These are phyloP conservation scores for Claviceps citrina DNA, from an alignment of 2,329 filamentous ascomycete genomes.

Conservation along the genomic window DNA sequence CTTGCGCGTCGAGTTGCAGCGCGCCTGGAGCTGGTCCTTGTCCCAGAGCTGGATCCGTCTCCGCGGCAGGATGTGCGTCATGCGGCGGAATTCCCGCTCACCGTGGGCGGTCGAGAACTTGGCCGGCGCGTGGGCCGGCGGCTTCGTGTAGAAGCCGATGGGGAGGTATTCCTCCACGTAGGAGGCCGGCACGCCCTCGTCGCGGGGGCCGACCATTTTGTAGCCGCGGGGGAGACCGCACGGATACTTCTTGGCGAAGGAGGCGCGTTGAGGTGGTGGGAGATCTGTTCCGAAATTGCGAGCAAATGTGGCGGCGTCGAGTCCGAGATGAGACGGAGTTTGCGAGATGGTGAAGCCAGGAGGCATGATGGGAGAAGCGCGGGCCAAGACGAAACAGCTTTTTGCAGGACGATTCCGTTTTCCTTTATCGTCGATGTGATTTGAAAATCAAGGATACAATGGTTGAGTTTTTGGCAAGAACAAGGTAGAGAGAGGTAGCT, in stretches of 20 bases:
- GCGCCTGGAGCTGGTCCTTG: constrained; percentile 22
- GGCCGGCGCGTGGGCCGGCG: constrained; percentile 17
- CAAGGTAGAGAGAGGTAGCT: too few species aligned
- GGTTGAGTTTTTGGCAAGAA: too few species aligned
- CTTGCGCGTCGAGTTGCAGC: constrained; percentile 24
- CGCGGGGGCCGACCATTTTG: constrained; percentile 16
- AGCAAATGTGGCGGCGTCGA: constrained; percentile 7
- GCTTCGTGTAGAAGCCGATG: constrained; percentile 22
- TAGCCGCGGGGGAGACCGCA: constrained; percentile 21
- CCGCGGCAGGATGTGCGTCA: constrained; percentile 14
- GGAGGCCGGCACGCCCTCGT: constrained; percentile 12
- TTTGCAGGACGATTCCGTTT: too few species aligned
- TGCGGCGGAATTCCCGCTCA: constrained; percentile 13
- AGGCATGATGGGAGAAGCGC: neutral
- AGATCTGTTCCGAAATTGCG: constrained; percentile 12
- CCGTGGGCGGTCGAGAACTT: constrained; percentile 26
- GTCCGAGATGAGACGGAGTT: neutral
- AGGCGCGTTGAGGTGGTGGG: constrained; percentile 11
- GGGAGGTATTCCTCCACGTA: constrained; percentile 23
- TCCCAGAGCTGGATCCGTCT: constrained; percentile 24
- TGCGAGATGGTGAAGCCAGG: neutral
- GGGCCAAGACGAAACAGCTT: neutral
- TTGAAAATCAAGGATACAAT: too few species aligned
- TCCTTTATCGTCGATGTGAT: too few species aligned
- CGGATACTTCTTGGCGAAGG: constrained; percentile 20